Evolutionary conservation across 208 protist genomes (phyloP).

Genomic region (Acanthamoeba quina): DNA sequence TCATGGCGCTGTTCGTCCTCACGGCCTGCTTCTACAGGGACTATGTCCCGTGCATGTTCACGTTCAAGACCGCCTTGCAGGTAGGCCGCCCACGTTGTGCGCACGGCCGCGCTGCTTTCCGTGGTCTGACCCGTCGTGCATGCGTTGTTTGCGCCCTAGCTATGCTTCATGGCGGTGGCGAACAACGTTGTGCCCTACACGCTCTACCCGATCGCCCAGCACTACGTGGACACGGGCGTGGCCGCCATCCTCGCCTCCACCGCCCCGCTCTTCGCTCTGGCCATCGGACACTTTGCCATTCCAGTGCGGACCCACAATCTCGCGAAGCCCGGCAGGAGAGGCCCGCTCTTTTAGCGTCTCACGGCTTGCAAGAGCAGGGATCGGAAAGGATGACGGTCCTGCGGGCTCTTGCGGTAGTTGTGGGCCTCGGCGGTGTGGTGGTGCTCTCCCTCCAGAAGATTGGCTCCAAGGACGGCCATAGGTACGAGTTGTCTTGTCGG

Average conservation of each 20-base stretch:
- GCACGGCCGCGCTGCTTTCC: too few relatives aligned
- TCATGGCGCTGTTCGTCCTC: constrained; percentile 18
- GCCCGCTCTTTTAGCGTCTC: background rate
- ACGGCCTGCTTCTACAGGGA: background rate
- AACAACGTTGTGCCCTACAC: constrained; percentile 35
- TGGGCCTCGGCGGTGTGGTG: constrained; percentile 11
- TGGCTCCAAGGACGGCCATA: background rate
- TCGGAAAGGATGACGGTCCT: background rate
- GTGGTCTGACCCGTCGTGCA: too few relatives aligned
- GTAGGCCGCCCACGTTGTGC: background rate
- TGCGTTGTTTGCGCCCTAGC: background rate
- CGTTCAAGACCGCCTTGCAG: background rate
- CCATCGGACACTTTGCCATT: constrained; percentile 5
- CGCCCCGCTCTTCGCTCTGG: constrained; percentile 13
- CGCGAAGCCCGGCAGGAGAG: too few relatives aligned
- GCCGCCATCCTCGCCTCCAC: constrained; percentile 9
- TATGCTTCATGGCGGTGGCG: constrained; percentile 2
- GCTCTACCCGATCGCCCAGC: constrained; percentile 18
- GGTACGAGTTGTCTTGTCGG: background rate
- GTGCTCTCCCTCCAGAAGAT: constrained; percentile 32
- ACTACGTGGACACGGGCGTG: constrained; percentile 34
- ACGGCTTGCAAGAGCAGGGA: background rate
- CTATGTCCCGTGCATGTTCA: constrained; percentile 46
- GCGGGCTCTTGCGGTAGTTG: background rate
- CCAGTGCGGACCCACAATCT: background rate